phyloP scores from a whole-genome alignment of 345 rosid species.

The Carallia brachiata region DNA sequence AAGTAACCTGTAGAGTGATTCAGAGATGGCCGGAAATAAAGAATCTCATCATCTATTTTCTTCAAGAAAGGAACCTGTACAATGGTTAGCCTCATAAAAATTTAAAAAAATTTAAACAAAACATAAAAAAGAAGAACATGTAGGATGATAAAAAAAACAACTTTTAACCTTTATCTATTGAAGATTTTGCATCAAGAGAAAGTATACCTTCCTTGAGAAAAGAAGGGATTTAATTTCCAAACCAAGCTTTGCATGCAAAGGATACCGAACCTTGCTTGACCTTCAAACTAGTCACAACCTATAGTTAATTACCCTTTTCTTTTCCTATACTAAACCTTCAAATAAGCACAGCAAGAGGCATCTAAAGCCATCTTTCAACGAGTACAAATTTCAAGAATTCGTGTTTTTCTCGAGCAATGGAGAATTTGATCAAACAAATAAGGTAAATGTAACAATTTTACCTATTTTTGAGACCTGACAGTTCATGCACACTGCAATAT shows the following conservation, averaged over 20 bases:
- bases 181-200: slow-evolving; percentile 14
- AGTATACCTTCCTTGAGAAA: slow-evolving; percentile 37
- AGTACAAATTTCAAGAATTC: background rate
- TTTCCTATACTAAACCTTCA: slow-evolving; percentile 27
- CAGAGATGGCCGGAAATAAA: background rate
- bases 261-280: slow-evolving; percentile 35
- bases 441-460: slow-evolving; percentile 21
- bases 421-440: slow-evolving; percentile 33
- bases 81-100: background rate
- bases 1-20: background rate
- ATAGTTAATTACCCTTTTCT: slow-evolving; percentile 3
- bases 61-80: background rate
- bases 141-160: background rate
- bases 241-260: slow-evolving; percentile 40
- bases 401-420: slow-evolving; percentile 21
- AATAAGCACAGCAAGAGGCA: slow-evolving; percentile 22
- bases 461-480: background rate
- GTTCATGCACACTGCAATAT: background rate
- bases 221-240: slow-evolving; percentile 9
- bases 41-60: slow-evolving; percentile 2
- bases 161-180: background rate
- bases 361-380: slow-evolving; percentile 4
- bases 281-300: slow-evolving; percentile 10
- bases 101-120: background rate
- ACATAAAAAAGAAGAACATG: background rate